phyloP scores from a whole-genome alignment of 768 basidiomycete genomes.

The Infundibulicybe gibba region DNA sequence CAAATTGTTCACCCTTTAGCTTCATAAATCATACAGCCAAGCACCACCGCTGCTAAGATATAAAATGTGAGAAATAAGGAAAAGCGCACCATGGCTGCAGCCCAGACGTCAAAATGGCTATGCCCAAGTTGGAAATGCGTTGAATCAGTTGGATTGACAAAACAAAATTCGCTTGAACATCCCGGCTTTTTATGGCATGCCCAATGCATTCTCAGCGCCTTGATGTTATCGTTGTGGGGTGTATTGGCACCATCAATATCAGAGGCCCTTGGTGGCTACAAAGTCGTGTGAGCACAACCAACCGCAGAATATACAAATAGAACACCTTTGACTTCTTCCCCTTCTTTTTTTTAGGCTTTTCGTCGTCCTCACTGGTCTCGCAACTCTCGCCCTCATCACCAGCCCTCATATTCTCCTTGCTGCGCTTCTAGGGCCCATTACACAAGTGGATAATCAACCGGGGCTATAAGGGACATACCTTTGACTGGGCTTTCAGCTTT shows the following conservation, averaged over 20 bases:
- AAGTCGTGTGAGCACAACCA: no score
- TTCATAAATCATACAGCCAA: no score
- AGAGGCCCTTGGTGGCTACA: constrained; percentile 3
- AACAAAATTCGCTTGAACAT: constrained; percentile 9
- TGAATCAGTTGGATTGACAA: not conserved
- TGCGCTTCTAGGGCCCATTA: not conserved
- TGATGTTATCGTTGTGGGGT: constrained; percentile 8
- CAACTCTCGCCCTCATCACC: no score
- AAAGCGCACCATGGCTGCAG: constrained; percentile 7
- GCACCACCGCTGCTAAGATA: no score
- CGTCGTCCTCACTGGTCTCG: not conserved
- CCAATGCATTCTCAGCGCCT: constrained; percentile 8
- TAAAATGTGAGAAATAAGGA: no score
- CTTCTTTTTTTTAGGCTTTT: not conserved
- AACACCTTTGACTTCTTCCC: not conserved
- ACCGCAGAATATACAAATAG: no score
- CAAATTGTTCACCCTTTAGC: no score
- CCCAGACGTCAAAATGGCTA: constrained; percentile 12
- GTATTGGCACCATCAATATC: constrained; percentile 11
- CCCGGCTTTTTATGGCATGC: constrained; percentile 8
- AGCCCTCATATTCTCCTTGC: no score
- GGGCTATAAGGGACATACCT: no score
- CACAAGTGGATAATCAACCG: not conserved
- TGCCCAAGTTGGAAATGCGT: constrained; percentile 10
- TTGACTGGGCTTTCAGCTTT: no score